A percentile compares a stretch with the other conserved stretches of the same genome.
These are phyloP conservation scores for Zelopaecilomyces penicillatus DNA, from an alignment of 2,329 filamentous ascomycete genomes.

Conservation along the genomic window DNA sequence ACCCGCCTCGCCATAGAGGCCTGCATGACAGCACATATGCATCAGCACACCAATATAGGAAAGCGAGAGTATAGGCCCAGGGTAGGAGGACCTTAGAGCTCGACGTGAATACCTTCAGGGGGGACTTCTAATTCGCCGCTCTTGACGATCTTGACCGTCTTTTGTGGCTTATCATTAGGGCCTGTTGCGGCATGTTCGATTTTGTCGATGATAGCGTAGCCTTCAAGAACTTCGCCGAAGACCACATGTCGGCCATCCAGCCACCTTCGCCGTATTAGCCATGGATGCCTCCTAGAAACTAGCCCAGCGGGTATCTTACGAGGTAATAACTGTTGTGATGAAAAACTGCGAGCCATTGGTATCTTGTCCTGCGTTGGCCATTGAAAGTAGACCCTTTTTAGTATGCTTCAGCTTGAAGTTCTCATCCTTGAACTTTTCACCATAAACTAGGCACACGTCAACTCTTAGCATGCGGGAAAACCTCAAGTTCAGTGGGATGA, in stretches of 20 bases:
- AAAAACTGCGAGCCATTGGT: constrained; percentile 89
- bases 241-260: constrained; percentile 79
- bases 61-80: constrained; percentile 10
- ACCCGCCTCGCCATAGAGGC: constrained; percentile 17
- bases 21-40: constrained; percentile 20
- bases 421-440: constrained; percentile 76
- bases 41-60: constrained; percentile 28
- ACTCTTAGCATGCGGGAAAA: constrained; percentile 13
- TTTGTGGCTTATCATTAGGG: constrained; percentile 58
- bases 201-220: constrained; percentile 70
- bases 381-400: constrained; percentile 75
- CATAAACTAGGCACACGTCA: constrained; percentile 53
- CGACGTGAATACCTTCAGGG: constrained; percentile 86
- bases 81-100: constrained; percentile 53
- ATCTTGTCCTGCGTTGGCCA: constrained; percentile 78
- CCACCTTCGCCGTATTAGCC: constrained; percentile 44
- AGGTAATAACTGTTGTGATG: constrained; percentile 75
- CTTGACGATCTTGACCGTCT: constrained; percentile 69
- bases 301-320: constrained; percentile 37
- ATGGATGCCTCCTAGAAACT: not conserved
- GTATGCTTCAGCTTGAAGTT: constrained; percentile 94
- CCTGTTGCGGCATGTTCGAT: constrained; percentile 65
- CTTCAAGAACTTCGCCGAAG: constrained; percentile 82
- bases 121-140: constrained; percentile 77
- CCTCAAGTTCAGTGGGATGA: not conserved